phyloP scores from a whole-genome alignment of 2,329 filamentous ascomycete genomes.

The Macrophomina pseudophaseolina region DNA sequence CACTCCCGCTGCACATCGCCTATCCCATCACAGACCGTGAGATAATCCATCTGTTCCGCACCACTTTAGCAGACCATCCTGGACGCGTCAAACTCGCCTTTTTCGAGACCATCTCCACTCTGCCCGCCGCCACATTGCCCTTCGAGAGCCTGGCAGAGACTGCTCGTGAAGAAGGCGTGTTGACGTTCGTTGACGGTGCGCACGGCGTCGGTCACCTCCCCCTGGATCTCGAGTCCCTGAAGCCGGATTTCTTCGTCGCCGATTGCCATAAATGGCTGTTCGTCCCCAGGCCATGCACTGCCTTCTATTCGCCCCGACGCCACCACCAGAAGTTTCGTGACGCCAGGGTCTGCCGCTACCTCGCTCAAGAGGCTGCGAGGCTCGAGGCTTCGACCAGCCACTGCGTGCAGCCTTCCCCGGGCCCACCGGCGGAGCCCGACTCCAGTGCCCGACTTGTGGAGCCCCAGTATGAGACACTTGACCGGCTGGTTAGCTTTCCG shows the following conservation, averaged over 20 bases:
- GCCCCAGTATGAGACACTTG: background rate
- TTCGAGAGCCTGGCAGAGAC: background rate
- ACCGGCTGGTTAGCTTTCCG: background rate
- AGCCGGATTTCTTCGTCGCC: background rate
- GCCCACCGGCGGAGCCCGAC: background rate
- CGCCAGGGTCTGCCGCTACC: background rate
- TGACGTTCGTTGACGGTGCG: background rate
- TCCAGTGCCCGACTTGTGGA: background rate
- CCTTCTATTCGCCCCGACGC: background rate
- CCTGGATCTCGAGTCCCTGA: background rate
- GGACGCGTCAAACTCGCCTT: background rate
- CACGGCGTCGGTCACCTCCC: background rate
- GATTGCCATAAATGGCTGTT: background rate
- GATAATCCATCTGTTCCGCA: background rate
- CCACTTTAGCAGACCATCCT: background rate
- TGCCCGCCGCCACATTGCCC: background rate
- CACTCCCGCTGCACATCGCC: background rate
- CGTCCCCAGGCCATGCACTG: background rate
- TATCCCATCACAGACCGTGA: background rate
- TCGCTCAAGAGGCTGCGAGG: background rate
- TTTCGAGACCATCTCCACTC: background rate
- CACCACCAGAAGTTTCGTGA: background rate
- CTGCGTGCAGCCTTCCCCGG: background rate
- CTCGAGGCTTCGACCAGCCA: background rate
- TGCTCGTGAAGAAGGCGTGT: background rate